Percentiles rank a stretch among this genome's conserved stretches.
These are phyloP conservation scores for Fusarium nygamai DNA, from an alignment of 2,329 filamentous ascomycete genomes.

Conservation along the genomic window DNA sequence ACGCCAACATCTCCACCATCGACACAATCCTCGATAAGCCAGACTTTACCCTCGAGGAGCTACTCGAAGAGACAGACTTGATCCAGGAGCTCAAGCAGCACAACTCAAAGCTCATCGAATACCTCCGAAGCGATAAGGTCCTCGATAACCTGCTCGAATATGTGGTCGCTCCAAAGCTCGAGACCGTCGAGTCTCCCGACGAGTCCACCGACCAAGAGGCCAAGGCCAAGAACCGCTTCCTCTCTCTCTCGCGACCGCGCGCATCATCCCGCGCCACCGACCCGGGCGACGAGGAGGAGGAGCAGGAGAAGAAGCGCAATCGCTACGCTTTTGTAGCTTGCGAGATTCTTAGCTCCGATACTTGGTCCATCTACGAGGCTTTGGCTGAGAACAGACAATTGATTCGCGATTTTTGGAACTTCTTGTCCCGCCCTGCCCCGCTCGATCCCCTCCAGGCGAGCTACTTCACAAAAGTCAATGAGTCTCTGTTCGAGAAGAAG, in stretches of 20 bases:
- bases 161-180: conserved; percentile 82
- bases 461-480: conserved; percentile 99
- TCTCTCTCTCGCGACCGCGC: conserved; percentile 62
- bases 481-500: conserved; percentile 97
- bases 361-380: conserved; percentile 95
- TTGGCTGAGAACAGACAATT: conserved; percentile 85
- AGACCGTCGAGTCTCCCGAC: conserved; percentile 62
- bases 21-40: conserved; percentile 97
- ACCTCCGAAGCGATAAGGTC: conserved; percentile 86
- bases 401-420: conserved; percentile 89
- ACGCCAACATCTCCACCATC: conserved; percentile 96
- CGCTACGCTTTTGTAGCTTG: conserved; percentile 94
- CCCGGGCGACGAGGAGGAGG: conserved; percentile 68
- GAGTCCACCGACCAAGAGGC: conserved; percentile 64
- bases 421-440: conserved; percentile 83
- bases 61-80: conserved; percentile 94
- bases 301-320: conserved; percentile 88
- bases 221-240: conserved; percentile 54
- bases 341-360: conserved; percentile 93
- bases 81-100: conserved; percentile 98
- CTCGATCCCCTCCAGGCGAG: conserved; percentile 93
- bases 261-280: conserved; percentile 63
- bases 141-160: conserved; percentile 89
- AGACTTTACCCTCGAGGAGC: conserved; percentile 93
- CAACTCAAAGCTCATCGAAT: conserved; percentile 97